Evolutionary conservation across 306 rosid genomes (phyloP), one percentile per base, ranked within the genome.

Genomic region (Citrullus mucosospermus): DNA sequence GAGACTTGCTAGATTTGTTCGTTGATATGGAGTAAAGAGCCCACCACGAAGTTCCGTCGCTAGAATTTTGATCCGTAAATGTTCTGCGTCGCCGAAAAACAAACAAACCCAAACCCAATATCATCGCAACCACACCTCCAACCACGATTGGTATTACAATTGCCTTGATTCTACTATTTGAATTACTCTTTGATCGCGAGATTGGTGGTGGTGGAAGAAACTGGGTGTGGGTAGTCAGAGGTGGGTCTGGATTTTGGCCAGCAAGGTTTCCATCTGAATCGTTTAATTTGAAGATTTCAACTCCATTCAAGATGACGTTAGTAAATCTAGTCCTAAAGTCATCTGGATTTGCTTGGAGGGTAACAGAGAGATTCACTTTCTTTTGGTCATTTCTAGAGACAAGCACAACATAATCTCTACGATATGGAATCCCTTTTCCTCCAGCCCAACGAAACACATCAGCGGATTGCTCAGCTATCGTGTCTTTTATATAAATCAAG

Each of bases 201-300:
- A 2, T 44, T 8, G 58, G 16, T 1, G 75, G 14, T 16, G 75
- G 14, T 16, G 66, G 6, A 18, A 13, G 4, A 2, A n/a, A 8
- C 43, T 1, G 76, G 3, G 39, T 3, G 2, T 58, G 46, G 14
- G 38, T 0, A 18, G 32, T 0, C n/a, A 58, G 80, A 55, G 14
- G 6, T 36, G 82, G 76, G 12, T 86, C 87, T 0, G 91, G 90
- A 18, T 80, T 88, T 0, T 69, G 53, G 8, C 90, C 88, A 2
- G 77, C 92, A 0, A 90, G 90, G 34, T 44, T 88, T 2, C 77
- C 53, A 0, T 0, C 13, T 0, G 3, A 0, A 11, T 81, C 44
- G 5, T 78, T 88, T 10, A 88, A 41, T 65, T 88, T 90, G 85
- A 90, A 87, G 1, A 90, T 84, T 70, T 90, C 94, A 0, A 87